Evolutionary conservation across 2,329 filamentous ascomycete genomes (phyloP), one percentile per base, ranked within the genome.

Genomic region (Penicillium olsonii): DNA sequence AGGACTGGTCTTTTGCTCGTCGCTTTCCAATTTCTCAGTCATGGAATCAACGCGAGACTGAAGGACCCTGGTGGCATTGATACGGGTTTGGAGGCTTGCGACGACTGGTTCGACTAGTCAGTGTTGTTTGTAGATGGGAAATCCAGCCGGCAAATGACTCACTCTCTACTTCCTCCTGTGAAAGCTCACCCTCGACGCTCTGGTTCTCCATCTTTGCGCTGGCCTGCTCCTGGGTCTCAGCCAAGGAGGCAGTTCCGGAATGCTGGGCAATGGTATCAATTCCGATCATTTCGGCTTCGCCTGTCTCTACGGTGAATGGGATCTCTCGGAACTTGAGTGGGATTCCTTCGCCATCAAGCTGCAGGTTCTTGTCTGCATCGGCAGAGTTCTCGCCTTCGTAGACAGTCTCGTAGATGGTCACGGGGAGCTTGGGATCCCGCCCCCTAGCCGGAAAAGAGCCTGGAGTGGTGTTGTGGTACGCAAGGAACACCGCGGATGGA

Each of bases 251-350:
- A 63, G 89, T 92, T 40, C 88, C 89, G 39, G 88, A 88, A 33
- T 88, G 90, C 44, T 87, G 85, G 0, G 92, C 92, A 17, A 99
- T 87, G 58, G 92, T 95, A 70, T 96, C 91, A 64, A 99, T 89
- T 60, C 89, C 88, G 58, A 99, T 97, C 91, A 96, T 96, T 71
- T 99, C 94, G 1, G 92, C 92, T 69, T 97, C 92, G 9, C 90
- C 90, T 0, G 92, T 96, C 73, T 97, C 94, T 2, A 97, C 85
- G 0, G 87, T 87, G 69, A 94, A 97, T 2, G 87, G 84, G 9
- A 97, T 73, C 65, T 95, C 87, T 52, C 87, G 83, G 71, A 97
- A 97, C 63, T 83, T 87, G 52, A 94, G 67, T 2, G 75, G 69
- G 1, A 76, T 68, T 27, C 83, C 65, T 68, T 76, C 77, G 56